Base-by-base conservation (phyloP, 2,329 filamentous ascomycete genomes). In the Ophiostoma himal-ulmi region DNA sequence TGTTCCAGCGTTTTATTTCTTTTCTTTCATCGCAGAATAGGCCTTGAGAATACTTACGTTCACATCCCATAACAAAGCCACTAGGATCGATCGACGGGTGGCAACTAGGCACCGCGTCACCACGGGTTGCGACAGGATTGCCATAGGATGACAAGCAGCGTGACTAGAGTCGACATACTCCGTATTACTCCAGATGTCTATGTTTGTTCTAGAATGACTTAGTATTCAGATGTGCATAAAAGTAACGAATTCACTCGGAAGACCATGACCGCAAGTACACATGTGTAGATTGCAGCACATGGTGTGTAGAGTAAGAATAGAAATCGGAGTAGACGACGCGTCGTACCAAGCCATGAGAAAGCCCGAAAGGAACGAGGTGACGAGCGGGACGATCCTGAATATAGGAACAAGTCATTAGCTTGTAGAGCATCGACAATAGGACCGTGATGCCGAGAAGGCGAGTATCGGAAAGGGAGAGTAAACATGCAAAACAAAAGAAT, bases 211-310 rank as follows among this genome's bases (percentile, higher is more conserved):
- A 57, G n/a, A 57, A 22, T 26, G n/a, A n/a, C n/a, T 2, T 54
- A 13, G 11, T 13, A 57, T 5, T 26, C 26, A 26, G 1, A 30
- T 48, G 17, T 57, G 22, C 52, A 57, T 13, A 57, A 13, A 26
- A 14, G 17, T 48, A 48, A 20, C 22, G 11, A 10, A 44, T 44
- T 44, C n/a, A 13, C 52, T 26, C n/a, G 1, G 13, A 17, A n/a
- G 52, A 17, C 52, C 65, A 48, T 11, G 66, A 52, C 22, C n/a
- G 26, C 14, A 54, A 48, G 57, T 62, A 62, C 57, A 62, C 57
- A 62, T 34, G 57, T 62, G 57, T 62, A 62, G 57, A 62, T 62
- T 62, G 26, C 22, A 62, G 57, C 57, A 62, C 57, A 34, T 57
- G 22, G n/a, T 30, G 44, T 26, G 52, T n/a, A 57, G 17, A n/a